Evolutionary conservation across 2,329 filamentous ascomycete genomes (phyloP).

Genomic region (Aspergillus chevalieri): DNA sequence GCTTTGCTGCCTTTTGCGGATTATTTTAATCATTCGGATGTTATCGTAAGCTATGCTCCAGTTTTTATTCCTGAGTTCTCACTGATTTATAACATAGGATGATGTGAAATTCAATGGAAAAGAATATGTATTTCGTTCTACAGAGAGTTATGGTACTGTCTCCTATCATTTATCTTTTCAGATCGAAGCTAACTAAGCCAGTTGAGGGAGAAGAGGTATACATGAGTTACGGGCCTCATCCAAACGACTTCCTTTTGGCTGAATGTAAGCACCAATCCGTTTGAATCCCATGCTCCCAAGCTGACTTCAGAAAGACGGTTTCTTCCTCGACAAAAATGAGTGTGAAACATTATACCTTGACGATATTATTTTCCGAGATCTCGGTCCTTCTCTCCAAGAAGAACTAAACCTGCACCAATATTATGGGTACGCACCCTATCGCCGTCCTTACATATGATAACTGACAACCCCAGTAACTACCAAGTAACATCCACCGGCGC

Average conservation of each 20-base stretch:
- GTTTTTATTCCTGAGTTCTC: not conserved
- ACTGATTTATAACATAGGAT: constrained; percentile 20
- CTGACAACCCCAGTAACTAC: constrained; percentile 31
- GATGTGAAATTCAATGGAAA: constrained; percentile 32
- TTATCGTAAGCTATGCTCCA: constrained; percentile 25
- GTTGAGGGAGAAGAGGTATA: constrained; percentile 38
- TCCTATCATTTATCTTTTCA: not conserved
- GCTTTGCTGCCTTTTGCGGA: constrained; percentile 42
- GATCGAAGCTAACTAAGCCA: constrained; percentile 7
- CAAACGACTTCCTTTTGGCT: constrained; percentile 38
- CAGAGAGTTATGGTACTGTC: constrained; percentile 26
- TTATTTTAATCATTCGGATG: constrained; percentile 43
- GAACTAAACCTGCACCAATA: constrained; percentile 33
- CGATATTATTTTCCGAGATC: constrained; percentile 33
- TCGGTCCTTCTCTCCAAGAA: constrained; percentile 23
- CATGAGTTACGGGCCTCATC: constrained; percentile 40
- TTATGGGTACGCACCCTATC: constrained; percentile 29
- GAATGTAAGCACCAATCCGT: constrained; percentile 33
- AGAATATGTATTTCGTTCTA: constrained; percentile 31
- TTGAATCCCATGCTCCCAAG: too few relatives aligned
- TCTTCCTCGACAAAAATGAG: constrained; percentile 35
- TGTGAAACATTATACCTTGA: constrained; percentile 38
- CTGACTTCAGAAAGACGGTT: constrained; percentile 30
- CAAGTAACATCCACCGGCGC: constrained; percentile 31
- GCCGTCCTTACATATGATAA: not conserved